phyloP scores from a whole-genome alignment of 768 basidiomycete genomes.

The Kwoniella dendrophila region DNA sequence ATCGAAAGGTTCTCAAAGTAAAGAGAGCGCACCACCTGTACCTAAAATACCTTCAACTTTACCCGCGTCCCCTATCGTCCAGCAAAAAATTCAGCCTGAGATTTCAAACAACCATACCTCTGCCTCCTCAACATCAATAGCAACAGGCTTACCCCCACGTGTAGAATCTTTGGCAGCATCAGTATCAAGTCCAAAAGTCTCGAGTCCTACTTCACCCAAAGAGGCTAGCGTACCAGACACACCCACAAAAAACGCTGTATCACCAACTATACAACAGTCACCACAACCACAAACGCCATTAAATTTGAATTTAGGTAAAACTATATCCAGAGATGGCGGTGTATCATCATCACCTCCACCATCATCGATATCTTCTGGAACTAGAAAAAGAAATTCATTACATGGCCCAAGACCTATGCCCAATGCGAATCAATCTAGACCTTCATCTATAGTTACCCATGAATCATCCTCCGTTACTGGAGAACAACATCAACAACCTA shows the following conservation, averaged over 20 bases:
- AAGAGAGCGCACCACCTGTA: slow-evolving; percentile 11
- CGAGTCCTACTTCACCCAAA: neutral
- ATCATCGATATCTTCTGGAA: slow-evolving; percentile 6
- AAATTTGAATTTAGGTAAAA: neutral
- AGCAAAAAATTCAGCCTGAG: too few relatives aligned
- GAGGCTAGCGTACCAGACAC: neutral
- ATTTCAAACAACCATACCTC: too few relatives aligned
- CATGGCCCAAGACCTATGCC: slow-evolving; percentile 30
- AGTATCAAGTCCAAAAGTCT: neutral
- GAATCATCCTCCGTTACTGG: neutral
- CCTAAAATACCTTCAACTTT: neutral
- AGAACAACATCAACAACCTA: neutral
- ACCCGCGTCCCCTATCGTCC: neutral
- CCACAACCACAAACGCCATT: neutral
- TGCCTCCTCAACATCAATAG: neutral
- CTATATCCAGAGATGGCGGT: slow-evolving; percentile 11
- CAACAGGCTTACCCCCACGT: slow-evolving; percentile 1
- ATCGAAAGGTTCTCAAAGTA: neutral
- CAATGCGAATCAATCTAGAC: slow-evolving; percentile 4
- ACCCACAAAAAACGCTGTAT: neutral
- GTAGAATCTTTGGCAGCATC: neutral
- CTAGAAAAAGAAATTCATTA: slow-evolving; percentile 19
- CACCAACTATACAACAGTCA: neutral
- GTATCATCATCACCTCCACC: slow-evolving; percentile 14
- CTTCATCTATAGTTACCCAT: slow-evolving; percentile 4